Evolutionary conservation across 2,329 filamentous ascomycete species (phyloP).

Genomic region (Curvularia sp.): DNA sequence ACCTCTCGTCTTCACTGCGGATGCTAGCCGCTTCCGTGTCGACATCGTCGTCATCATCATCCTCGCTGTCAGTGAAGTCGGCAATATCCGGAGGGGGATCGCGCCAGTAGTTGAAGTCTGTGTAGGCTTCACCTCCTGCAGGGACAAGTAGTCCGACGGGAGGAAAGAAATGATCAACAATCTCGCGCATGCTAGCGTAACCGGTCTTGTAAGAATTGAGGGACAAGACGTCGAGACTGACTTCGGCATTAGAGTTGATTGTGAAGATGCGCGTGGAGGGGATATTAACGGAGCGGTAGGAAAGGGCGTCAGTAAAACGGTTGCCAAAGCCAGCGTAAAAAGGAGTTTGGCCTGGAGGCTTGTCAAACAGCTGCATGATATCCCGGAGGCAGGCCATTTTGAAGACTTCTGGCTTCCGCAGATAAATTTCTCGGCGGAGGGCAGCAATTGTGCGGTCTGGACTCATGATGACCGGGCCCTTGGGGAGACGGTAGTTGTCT

Average conservation of each 20-base stretch:
- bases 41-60: slow-evolving; percentile 34
- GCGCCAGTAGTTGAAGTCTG: slow-evolving; percentile 97
- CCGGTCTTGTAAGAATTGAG: slow-evolving; percentile 96
- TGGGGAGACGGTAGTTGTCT: slow-evolving; percentile 83
- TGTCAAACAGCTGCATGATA: slow-evolving; percentile 83
- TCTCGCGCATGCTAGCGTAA: slow-evolving; percentile 95
- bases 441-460: slow-evolving; percentile 96
- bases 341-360: slow-evolving; percentile 69
- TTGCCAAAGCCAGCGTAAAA: slow-evolving; percentile 99
- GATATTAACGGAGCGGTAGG: slow-evolving; percentile 94
- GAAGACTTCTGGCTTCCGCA: slow-evolving; percentile 97
- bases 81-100: slow-evolving; percentile 82
- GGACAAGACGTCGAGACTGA: slow-evolving; percentile 86
- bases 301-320: slow-evolving; percentile 92
- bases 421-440: slow-evolving; percentile 86
- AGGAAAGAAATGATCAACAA: slow-evolving; percentile 98
- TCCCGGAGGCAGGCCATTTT: slow-evolving; percentile 98
- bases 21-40: slow-evolving; percentile 54
- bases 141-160: slow-evolving; percentile 86
- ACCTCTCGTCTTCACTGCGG: slow-evolving; percentile 61
- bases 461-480: slow-evolving; percentile 91
- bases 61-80: slow-evolving; percentile 85
- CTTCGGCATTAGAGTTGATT: slow-evolving; percentile 97
- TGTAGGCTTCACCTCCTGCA: slow-evolving; percentile 91
- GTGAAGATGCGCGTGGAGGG: slow-evolving; percentile 95